Conservation (phyloP, 352 stramenopile species). For the Phytophthora litchii region DNA sequence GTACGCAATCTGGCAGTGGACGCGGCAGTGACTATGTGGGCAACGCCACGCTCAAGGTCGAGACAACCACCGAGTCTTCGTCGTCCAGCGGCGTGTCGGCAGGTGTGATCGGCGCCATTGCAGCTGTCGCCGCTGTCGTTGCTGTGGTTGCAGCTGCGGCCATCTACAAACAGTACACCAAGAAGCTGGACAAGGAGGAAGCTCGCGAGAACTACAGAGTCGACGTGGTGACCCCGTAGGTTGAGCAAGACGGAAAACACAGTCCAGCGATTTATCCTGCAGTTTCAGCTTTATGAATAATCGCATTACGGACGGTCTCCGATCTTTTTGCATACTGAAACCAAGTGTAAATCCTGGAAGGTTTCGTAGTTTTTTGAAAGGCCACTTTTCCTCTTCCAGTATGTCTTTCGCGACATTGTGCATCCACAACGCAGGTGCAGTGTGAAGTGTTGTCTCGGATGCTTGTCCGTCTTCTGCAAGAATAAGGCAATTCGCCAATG, state of each 20-base stretch:
- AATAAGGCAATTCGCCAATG: not conserved
- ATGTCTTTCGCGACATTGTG: constrained; percentile 15
- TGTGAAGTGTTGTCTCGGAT: not conserved
- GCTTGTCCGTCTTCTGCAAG: not conserved
- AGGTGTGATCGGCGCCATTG: constrained; percentile 32
- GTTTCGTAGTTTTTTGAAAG: constrained; percentile 20
- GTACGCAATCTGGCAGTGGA: not conserved
- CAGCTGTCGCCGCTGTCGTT: constrained; percentile 32
- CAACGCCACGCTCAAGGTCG: constrained; percentile 16
- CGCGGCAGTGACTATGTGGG: constrained; percentile 11
- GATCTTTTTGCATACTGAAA: constrained; percentile 12
- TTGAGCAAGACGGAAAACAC: not conserved
- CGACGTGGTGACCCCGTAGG: constrained; percentile 38
- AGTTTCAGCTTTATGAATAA: constrained; percentile 8
- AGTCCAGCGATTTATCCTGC: not conserved
- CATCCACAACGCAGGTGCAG: constrained; percentile 13
- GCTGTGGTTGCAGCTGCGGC: constrained; percentile 28
- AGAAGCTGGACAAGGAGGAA: constrained; percentile 15
- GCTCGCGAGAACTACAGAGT: constrained; percentile 13
- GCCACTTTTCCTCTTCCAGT: constrained; percentile 1
- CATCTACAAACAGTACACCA: constrained; percentile 47
- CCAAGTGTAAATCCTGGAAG: constrained; percentile 15
- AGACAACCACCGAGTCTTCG: constrained; percentile 1
- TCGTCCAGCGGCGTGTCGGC: constrained; percentile 23
- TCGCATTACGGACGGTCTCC: constrained; percentile 17